A percentile compares a stretch with the other conserved stretches of the same genome.
phyloP scores from a whole-genome alignment of 352 stramenopile species.

The Globisporangium lucens region DNA sequence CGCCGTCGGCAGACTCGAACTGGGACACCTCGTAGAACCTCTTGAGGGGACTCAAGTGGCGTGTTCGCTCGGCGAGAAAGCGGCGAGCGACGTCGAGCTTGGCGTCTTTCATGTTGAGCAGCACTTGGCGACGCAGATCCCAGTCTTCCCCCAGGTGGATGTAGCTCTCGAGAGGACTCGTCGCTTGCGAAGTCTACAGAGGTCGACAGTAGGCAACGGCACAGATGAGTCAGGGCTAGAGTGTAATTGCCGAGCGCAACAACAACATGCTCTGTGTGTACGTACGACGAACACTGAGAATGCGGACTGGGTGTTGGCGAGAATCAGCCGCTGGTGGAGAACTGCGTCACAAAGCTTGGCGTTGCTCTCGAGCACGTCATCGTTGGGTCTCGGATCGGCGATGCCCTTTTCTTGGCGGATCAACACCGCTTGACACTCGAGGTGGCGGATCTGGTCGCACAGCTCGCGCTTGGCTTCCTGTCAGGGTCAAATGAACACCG shows the following conservation, averaged over 20 bases:
- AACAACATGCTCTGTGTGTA: neutral
- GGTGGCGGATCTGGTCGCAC: neutral
- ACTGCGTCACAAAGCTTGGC: neutral
- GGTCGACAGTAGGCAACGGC: neutral
- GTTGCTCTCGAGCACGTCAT: neutral
- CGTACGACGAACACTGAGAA: neutral
- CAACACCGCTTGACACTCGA: neutral
- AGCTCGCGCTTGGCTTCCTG: neutral
- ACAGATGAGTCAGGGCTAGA: neutral
- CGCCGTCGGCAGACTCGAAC: constrained; percentile 34
- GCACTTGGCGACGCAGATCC: constrained; percentile 18
- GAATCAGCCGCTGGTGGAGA: neutral
- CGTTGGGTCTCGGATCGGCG: neutral
- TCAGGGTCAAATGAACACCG: neutral
- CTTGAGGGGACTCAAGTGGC: constrained; percentile 22
- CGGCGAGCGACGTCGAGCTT: constrained; percentile 22
- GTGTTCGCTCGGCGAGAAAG: constrained; percentile 29
- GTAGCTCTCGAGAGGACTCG: constrained; percentile 33
- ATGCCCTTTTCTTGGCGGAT: neutral
- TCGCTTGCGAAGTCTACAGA: constrained; percentile 26
- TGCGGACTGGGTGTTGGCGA: neutral
- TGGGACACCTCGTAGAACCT: constrained; percentile 28
- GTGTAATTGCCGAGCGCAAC: too few species aligned
- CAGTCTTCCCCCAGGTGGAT: constrained; percentile 27
- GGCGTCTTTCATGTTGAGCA: constrained; percentile 23